A percentile compares a stretch with the other conserved stretches of the same genome.
Evolutionary conservation across 106 monocot species (phyloP).

Genomic region (Platanthera zijinensis): DNA sequence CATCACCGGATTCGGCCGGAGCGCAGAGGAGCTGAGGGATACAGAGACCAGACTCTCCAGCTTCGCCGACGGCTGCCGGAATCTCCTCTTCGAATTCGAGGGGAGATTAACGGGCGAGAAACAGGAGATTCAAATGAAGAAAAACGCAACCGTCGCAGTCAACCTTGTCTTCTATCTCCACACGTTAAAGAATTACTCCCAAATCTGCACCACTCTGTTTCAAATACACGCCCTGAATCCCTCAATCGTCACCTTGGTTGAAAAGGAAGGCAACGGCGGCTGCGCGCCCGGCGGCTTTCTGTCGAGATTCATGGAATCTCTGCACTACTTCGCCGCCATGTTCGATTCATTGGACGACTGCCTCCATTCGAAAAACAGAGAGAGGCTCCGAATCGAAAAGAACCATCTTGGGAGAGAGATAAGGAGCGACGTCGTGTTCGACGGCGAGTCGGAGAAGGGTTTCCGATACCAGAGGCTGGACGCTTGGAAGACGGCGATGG

Average conservation of each 20-base stretch:
- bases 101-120: conserved; percentile 20
- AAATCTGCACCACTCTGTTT: conserved; percentile 13
- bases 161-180: conserved; percentile 39
- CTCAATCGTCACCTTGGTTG: conserved; percentile 30
- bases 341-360: conserved; percentile 40
- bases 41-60: conserved; percentile 32
- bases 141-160: conserved; percentile 31
- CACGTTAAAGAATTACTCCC: conserved; percentile 18
- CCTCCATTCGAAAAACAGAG: conserved; percentile 28
- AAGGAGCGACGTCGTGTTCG: conserved; percentile 3
- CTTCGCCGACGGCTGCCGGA: conserved; percentile 38
- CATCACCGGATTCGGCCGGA: conserved; percentile 38
- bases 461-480: conserved; percentile 14
- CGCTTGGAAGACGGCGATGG: conserved; percentile 36
- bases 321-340: conserved; percentile 38
- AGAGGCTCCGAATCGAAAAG: conserved; percentile 46
- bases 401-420: conserved; percentile 42
- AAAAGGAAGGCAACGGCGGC: conserved; percentile 27
- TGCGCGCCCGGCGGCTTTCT: neutral
- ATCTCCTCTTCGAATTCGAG: conserved; percentile 43
- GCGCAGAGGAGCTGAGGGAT: conserved; percentile 27
- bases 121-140: conserved; percentile 7
- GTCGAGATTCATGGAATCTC: conserved; percentile 21
- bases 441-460: conserved; percentile 3
- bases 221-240: conserved; percentile 25